phyloP scores from a whole-genome alignment of 2,329 filamentous ascomycete genomes.

The Calcarisporium arbuscula region DNA sequence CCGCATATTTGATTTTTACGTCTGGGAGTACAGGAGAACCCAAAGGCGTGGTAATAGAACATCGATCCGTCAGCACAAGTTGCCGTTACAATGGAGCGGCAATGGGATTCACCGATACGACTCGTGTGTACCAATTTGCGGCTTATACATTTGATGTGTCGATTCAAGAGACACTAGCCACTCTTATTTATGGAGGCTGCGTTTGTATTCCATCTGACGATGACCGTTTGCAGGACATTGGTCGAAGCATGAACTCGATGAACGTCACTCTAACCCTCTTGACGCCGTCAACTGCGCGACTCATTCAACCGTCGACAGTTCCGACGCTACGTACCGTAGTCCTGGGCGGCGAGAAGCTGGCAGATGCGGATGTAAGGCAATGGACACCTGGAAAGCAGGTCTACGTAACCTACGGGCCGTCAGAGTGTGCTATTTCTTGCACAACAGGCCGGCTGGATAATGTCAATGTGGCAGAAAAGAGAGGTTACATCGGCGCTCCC shows the following conservation, averaged over 20 bases:
- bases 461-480: conserved; percentile 12
- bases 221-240: conserved; percentile 1
- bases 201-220: conserved; percentile 14
- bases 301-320: too few species aligned
- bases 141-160: conserved; percentile 16
- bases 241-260: conserved; percentile 1
- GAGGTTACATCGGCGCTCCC: conserved; percentile 32
- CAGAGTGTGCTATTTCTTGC: conserved; percentile 4
- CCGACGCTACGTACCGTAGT: conserved; percentile 1
- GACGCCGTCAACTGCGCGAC: conserved; percentile 4
- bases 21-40: conserved; percentile 14
- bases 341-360: conserved; percentile 3
- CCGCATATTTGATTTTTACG: conserved; percentile 14
- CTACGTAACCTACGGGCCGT: conserved; percentile 11
- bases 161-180: conserved; percentile 13
- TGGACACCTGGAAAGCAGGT: conserved; percentile 9
- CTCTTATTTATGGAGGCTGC: conserved; percentile 12
- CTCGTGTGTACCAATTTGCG: conserved; percentile 17
- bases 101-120: conserved; percentile 10
- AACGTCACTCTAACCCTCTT: conserved; percentile 5
- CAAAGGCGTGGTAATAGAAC: conserved; percentile 14
- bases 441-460: background rate
- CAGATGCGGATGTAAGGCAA: background rate
- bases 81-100: too few species aligned
- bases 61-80: conserved; percentile 8